phyloP scores from a whole-genome alignment of 2,329 filamentous ascomycete species.

The Apiospora pterosperma region DNA sequence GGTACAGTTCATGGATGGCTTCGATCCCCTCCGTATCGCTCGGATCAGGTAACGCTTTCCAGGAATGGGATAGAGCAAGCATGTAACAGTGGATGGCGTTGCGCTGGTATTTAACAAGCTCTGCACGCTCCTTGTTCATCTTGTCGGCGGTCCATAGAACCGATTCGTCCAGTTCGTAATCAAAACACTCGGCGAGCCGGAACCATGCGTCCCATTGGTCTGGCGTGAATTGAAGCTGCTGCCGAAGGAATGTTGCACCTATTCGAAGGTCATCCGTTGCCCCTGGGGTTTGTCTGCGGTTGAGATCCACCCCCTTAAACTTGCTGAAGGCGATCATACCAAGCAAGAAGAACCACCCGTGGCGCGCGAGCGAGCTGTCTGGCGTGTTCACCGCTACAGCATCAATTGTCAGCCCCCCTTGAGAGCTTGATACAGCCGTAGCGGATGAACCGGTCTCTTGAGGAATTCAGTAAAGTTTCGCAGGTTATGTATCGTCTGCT shows the following conservation, averaged over 20 bases:
- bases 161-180: constrained; percentile 82
- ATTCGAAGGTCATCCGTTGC: constrained; percentile 82
- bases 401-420: constrained; percentile 72
- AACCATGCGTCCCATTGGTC: constrained; percentile 92
- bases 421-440: constrained; percentile 76
- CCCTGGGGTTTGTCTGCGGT: constrained; percentile 71
- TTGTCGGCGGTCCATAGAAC: constrained; percentile 89
- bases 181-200: constrained; percentile 79
- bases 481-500: constrained; percentile 82
- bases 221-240: constrained; percentile 78
- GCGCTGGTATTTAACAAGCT: constrained; percentile 73
- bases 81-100: constrained; percentile 79
- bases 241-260: constrained; percentile 73
- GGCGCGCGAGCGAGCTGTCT: constrained; percentile 70
- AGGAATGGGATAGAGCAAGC: constrained; percentile 55
- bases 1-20: constrained; percentile 55
- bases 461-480: constrained; percentile 79
- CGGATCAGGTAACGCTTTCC: constrained; percentile 37
- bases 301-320: constrained; percentile 68
- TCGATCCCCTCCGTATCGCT: constrained; percentile 40
- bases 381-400: constrained; percentile 65
- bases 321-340: constrained; percentile 86
- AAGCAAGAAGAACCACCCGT: constrained; percentile 89
- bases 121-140: constrained; percentile 76
- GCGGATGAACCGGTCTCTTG: constrained; percentile 78